phyloP scores from a whole-genome alignment of 2,329 filamentous ascomycete genomes.

The Furcasterigmium sp. region DNA sequence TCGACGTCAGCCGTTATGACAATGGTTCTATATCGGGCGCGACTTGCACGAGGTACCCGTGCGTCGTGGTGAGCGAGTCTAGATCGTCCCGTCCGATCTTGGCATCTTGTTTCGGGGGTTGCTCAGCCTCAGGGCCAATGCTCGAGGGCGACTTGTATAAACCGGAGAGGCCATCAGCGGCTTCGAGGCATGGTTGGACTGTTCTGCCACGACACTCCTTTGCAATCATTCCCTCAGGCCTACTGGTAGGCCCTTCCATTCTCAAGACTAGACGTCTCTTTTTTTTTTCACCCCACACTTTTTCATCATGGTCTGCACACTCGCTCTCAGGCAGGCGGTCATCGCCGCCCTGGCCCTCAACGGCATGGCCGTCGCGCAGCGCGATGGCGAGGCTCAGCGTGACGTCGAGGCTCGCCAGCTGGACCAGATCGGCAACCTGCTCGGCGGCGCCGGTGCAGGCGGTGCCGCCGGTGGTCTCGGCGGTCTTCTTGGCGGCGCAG shows the following conservation, averaged over 20 bases:
- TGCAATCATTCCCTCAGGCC: background rate
- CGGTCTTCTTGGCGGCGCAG: background rate
- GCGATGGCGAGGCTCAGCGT: background rate
- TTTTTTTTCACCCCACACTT: background rate
- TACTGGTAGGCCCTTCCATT: constrained; percentile 2
- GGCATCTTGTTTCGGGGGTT: background rate
- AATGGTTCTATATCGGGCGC: background rate
- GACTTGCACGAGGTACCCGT: background rate
- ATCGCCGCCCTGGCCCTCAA: constrained; percentile 1
- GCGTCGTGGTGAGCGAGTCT: background rate
- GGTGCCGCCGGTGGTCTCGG: background rate
- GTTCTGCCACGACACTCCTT: background rate
- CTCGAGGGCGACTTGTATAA: background rate
- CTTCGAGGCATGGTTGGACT: background rate
- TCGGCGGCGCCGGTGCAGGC: constrained; percentile 1
- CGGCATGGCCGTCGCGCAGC: background rate
- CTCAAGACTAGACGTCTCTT: constrained; percentile 1
- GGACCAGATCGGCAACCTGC: background rate
- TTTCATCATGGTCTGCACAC: constrained; percentile 1
- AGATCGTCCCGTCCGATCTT: background rate
- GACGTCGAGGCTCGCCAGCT: background rate
- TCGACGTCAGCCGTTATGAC: background rate
- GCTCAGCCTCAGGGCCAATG: background rate
- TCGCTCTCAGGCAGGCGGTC: background rate
- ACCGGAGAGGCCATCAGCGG: background rate